Conservation (phyloP, 192 early-diverging fungal species). For the Entomortierella chlamydospora region DNA sequence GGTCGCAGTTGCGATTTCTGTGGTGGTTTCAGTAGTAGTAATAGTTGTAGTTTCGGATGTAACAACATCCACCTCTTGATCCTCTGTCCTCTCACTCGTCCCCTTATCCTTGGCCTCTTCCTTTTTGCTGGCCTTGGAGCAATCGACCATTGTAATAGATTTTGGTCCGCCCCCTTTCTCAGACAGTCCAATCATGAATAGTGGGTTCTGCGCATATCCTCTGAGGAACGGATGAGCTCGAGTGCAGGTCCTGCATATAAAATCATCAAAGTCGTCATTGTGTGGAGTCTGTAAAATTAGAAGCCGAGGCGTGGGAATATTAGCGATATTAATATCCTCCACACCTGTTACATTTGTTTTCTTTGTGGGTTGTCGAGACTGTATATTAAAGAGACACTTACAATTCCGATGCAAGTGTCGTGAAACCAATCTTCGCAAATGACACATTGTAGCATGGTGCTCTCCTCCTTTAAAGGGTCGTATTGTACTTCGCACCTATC, state of each 20-base stretch:
- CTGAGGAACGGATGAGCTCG: slow-evolving; percentile 57
- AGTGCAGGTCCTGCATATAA: slow-evolving; percentile 76
- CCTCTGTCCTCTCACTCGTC: not conserved
- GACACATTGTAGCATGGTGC: slow-evolving; percentile 87
- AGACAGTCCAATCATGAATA: slow-evolving; percentile 50
- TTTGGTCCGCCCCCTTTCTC: slow-evolving; percentile 27
- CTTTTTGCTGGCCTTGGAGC: slow-evolving; percentile 27
- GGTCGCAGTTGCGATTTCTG: not conserved
- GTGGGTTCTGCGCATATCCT: slow-evolving; percentile 26
- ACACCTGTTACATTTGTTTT: too few relatives aligned
- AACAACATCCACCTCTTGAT: slow-evolving; percentile 13
- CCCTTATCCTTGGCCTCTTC: not conserved
- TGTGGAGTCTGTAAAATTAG: slow-evolving; percentile 59
- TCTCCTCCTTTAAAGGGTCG: slow-evolving; percentile 76
- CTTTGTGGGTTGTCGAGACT: too few relatives aligned
- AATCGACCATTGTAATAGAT: slow-evolving; percentile 40
- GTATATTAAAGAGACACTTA: slow-evolving; percentile 13
- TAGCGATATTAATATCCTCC: not conserved
- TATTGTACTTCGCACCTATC: slow-evolving; percentile 80
- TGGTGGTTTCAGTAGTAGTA: not conserved
- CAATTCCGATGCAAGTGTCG: slow-evolving; percentile 74
- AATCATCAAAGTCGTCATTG: slow-evolving; percentile 69
- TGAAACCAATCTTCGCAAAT: slow-evolving; percentile 92
- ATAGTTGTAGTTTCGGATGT: slow-evolving; percentile 1
- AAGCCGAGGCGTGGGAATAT: not conserved